Base-by-base conservation (phyloP, 176 grass and related monocot genomes). In the Sorghum bicolor region DNA sequence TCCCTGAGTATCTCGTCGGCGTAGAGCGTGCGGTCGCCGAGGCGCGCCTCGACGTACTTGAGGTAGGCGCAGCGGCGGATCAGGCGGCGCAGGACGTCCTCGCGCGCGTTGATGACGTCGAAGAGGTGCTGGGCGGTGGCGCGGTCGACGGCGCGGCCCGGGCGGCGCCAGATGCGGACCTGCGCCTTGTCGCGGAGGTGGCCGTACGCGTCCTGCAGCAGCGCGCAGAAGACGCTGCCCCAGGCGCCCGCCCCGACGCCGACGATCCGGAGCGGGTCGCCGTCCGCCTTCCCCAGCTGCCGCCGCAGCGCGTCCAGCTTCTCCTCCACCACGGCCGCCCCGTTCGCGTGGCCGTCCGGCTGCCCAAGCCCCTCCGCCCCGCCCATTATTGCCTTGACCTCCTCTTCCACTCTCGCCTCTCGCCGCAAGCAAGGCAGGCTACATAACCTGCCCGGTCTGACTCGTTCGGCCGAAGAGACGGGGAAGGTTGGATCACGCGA, bases 1-100 rank as follows among this genome's bases (percentile, higher is more conserved):
- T 99, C 93, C 81, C 86, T 76, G 80, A 99, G 75, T n/a, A 99
- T 99, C 87, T 99, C 96, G 70, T 99, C 96, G 17, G 96, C 96
- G 52, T 89, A 92, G 60, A 99, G 85, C 64, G 86, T 90, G 79
- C 96, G 96, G 55, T 96, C 93, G 1, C 96, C 96, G 31, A 99
- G 89, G 64, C 96, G 60, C 10, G 60, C 96, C 87, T 96, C 96
- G 28, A 99, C 96, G 40, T 99, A 99, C 87, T 99, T 99, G 70
- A 99, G 84, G 83, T 99, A 99, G 3, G 93, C 90, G 76, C 93
- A 94, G 2, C 93, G 93, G 45, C 79, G 82, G 85, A 94, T 90
- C 32, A 94, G 72, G 78, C 96, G 90, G 32, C 96, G 81, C 48
- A 99, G 85, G 73, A 99, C 83, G 87, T 99, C 96, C 84, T 99